A percentile compares a stretch with the other conserved stretches of the same genome.
Conservation (phyloP, 495 filamentous ascomycete species). For the Cercophora sp. region DNA sequence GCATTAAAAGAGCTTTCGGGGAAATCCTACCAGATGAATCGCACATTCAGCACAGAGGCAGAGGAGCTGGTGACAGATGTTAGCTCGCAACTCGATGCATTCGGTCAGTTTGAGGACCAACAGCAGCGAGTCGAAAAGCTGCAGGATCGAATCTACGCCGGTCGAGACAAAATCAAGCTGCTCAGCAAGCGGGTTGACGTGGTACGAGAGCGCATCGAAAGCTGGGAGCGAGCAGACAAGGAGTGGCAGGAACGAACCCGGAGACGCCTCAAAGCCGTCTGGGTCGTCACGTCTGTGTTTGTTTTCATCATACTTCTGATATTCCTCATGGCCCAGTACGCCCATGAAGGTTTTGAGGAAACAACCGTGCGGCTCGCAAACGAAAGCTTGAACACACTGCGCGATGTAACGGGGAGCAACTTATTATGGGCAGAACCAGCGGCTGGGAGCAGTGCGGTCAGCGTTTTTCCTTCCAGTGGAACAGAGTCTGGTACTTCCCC, state of each 20-base stretch:
- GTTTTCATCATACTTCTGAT: conserved; percentile 44
- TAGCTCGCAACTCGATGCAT: conserved; percentile 57
- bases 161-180: conserved; percentile 58
- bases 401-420: conserved; percentile 7
- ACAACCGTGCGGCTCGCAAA: conserved; percentile 12
- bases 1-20: conserved; percentile 67
- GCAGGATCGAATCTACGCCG: conserved; percentile 59
- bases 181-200: conserved; percentile 63
- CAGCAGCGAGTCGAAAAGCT: conserved; percentile 61
- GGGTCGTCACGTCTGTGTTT: conserved; percentile 49
- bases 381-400: conserved; percentile 11
- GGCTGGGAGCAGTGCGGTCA: background rate
- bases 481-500: conserved; percentile 2
- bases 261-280: conserved; percentile 58
- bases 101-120: conserved; percentile 69
- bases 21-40: conserved; percentile 56
- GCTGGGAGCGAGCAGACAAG: conserved; percentile 65
- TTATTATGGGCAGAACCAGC: background rate
- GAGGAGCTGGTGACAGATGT: conserved; percentile 59
- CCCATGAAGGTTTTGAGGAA: conserved; percentile 18
- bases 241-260: conserved; percentile 70
- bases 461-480: background rate
- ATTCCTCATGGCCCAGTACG: conserved; percentile 38
- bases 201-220: conserved; percentile 61
- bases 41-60: conserved; percentile 60